A percentile compares a stretch with the other conserved stretches of the same genome.
These are phyloP conservation scores for Talaromyces rugulosus DNA, from an alignment of 2,329 filamentous ascomycete species.

Conservation along the genomic window DNA sequence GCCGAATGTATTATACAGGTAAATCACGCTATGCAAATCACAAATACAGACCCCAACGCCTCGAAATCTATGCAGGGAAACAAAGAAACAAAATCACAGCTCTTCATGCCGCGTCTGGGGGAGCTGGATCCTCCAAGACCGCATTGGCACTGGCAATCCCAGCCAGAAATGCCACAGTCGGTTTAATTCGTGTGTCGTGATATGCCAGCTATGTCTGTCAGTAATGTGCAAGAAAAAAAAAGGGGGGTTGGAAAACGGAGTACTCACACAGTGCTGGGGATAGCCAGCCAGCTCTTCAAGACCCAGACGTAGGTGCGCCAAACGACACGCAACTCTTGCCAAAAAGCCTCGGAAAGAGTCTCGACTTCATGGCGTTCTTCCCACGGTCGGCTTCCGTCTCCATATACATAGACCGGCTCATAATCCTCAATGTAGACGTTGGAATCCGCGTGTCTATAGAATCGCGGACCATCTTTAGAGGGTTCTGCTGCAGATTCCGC, in stretches of 20 bases:
- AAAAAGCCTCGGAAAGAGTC: conserved; percentile 55
- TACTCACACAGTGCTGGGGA: conserved; percentile 69
- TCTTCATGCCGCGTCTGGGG: conserved; percentile 29
- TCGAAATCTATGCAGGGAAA: conserved; percentile 6
- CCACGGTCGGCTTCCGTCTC: conserved; percentile 31
- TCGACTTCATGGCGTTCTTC: conserved; percentile 32
- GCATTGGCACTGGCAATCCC: conserved; percentile 55
- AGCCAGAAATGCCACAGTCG: conserved; percentile 61
- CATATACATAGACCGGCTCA: conserved; percentile 42
- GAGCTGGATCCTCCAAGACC: conserved; percentile 52
- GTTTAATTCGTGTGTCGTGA: conserved; percentile 50
- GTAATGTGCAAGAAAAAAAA: background rate
- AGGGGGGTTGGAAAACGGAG: background rate
- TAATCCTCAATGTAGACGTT: conserved; percentile 37
- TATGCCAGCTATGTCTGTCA: conserved; percentile 41
- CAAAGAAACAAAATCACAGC: conserved; percentile 4
- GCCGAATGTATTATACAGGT: background rate
- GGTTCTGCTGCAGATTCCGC: conserved; percentile 1
- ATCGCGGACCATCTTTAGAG: conserved; percentile 10
- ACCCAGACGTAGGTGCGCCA: conserved; percentile 63
- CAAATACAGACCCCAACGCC: conserved; percentile 5
- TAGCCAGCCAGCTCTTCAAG: conserved; percentile 62
- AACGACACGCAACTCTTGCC: conserved; percentile 61
- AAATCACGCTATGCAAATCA: conserved; percentile 11
- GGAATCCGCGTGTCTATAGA: conserved; percentile 30